Evolutionary conservation across 225 moss, liverwort and hornwort species (phyloP), one percentile per base, ranked within the genome.

Genomic region (Takakia lepidozioides): DNA sequence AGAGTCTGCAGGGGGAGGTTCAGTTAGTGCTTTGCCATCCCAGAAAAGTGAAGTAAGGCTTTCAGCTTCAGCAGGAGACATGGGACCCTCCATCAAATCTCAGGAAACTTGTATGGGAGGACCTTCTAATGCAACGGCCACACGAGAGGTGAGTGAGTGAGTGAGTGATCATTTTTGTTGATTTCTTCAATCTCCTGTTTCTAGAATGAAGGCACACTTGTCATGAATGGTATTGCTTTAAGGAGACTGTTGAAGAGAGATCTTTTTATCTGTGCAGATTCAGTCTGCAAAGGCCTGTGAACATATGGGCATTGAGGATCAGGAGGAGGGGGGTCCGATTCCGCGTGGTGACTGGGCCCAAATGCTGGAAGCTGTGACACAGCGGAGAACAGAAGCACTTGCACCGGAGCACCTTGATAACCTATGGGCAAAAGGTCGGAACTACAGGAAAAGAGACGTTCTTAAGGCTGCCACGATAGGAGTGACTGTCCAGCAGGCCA

Each of bases 261-360:
- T n/a, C n/a, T n/a, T n/a, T n/a, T n/a, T n/a, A n/a, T n/a, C n/a
- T n/a, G n/a, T n/a, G 43, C 54, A 74, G 47, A 61, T 41, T 44
- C 48, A 49, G 37, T 52, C 48, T 58, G 40, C 50, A 11, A 44
- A 39, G n/a, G 24, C 48, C 49, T 54, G 38, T 49, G 37, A 35
- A 60, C 69, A 55, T 65, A 20, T 20, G 46, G 26, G 52, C 48
- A 39, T 44, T 63, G 49, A 62, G 49, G 29, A 54, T 53, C 46
- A 30, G 29, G 56, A 73, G 61, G 55, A 73, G 63, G 38, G 60
- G 55, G 58, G 58, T 62, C 27, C 50, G 29, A 19, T 28, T 53
- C 68, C 25, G 56, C 46, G 19, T 73, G 68, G 60, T 53, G 62
- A 74, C 52, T 83, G 88, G 93, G 69, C 85, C 17, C 81, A 88